Base-by-base conservation (phyloP, 1,284 basidiomycete genomes). In the Austroboletus niveus region DNA sequence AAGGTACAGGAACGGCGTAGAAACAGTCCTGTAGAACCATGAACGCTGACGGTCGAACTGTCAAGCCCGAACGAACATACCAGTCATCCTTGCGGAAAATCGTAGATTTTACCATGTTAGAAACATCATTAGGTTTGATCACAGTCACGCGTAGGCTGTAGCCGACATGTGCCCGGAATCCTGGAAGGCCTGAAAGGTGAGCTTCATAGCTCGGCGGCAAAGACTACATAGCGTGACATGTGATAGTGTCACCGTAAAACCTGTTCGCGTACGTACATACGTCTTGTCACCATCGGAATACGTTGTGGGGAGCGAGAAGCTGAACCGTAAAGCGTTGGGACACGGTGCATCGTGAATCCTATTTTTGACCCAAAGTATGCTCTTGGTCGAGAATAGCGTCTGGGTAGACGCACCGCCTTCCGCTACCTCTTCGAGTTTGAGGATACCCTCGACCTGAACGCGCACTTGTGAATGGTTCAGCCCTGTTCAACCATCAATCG, bases 121-220 rank as follows among this genome's bases (percentile, higher is more conserved):
- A 69, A 14, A 73, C 69, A 22, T 69, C 61, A 53, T 70, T 72
- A 31, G 73, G 73, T 57, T 77, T 80, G 40, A 80, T 51, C 10
- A 49, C 72, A 27, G 73, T 66, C 1, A 72, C 78, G 45, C 66
- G 73, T n/a, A 87, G 70, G 32, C 73, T 72, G 62, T 88, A 89
- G 48, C 77, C 74, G 48, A 86, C 78, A 34, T 71, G 73, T 20
- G 85, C 83, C 10, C 71, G 69, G 60, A 87, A 87, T 4, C 86
- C 86, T 9, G 87, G 86, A 3, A 89, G 68, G 3, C 84, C 84
- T 31, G 76, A 76, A 15, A 87, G 72, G 57, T 81, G 81, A 20
- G 80, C 78, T 51, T 78, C 70, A 59, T 80, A 85, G 17, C 78
- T 83, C 2, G 86, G 85, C 29, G 87, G 86, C 32, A 88, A 71